Evolutionary conservation across 805 yeast species (phyloP).

Genomic region (Wickerhamomyces kurtzmanii): DNA sequence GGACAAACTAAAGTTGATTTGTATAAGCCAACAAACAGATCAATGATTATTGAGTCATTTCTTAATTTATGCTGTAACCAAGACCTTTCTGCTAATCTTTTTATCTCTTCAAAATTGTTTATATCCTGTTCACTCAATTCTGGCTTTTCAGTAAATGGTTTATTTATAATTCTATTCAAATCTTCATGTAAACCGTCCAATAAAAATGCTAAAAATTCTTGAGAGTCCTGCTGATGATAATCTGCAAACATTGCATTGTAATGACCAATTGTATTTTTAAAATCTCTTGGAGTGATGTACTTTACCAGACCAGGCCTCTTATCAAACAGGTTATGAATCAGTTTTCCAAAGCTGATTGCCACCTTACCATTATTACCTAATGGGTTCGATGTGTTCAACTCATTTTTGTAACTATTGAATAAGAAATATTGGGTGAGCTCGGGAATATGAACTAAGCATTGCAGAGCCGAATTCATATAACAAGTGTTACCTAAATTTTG

Average conservation of each 20-base stretch:
- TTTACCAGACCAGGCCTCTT: conserved; percentile 9
- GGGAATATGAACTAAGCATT: conserved; percentile 80
- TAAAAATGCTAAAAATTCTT: conserved; percentile 81
- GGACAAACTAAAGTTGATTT: conserved; percentile 90
- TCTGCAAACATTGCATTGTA: conserved; percentile 73
- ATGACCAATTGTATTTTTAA: conserved; percentile 71
- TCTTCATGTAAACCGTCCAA: conserved; percentile 91
- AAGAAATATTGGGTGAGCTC: conserved; percentile 72
- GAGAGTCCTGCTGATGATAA: conserved; percentile 86
- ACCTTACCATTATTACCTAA: conserved; percentile 79
- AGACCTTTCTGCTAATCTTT: conserved; percentile 58
- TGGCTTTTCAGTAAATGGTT: conserved; percentile 87
- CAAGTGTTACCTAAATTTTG: conserved; percentile 83
- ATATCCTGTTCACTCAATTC: conserved; percentile 59
- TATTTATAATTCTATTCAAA: conserved; percentile 68
- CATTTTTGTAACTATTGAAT: conserved; percentile 46
- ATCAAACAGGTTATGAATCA: conserved; percentile 51
- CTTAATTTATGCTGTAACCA: conserved; percentile 76
- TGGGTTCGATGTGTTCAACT: conserved; percentile 71
- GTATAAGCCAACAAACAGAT: conserved; percentile 83
- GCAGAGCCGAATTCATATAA: conserved; percentile 91
- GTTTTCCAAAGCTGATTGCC: conserved; percentile 63
- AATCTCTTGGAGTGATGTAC: conserved; percentile 48
- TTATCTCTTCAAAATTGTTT: conserved; percentile 39
- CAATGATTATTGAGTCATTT: conserved; percentile 78